Evolutionary conservation across 2,329 filamentous ascomycete genomes (phyloP), one percentile per base, ranked within the genome.

Genomic region (Sclerotinia minor): DNA sequence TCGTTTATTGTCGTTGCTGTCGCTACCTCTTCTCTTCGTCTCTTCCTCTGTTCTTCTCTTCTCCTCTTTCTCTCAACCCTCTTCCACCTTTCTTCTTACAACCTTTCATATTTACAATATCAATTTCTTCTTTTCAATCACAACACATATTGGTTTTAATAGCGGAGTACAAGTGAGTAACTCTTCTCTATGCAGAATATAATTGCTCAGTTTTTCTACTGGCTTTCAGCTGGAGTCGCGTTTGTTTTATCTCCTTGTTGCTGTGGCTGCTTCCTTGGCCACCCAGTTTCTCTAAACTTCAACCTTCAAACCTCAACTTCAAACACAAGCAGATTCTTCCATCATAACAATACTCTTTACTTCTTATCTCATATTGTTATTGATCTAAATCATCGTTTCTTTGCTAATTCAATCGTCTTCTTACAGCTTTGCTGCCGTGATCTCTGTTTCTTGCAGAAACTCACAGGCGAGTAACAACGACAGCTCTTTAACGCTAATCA

Each of bases 231-330:
- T 38, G 59, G 38, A 26, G 13, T 41, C 29, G 59, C 45, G 32
- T 38, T 63, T 50, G 59, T 50, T 50, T 50, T 44, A 21, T 24
- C 59, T 50, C n/a, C 8, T 60, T 17, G 32, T 24, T 44, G 35
- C 24, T 26, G 55, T 11, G 55, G 38, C 26, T 61, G 58, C 59
- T 61, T 61, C 45, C 45, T 49, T 50, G 24, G 29, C 45, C 24
- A 26, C 45, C 45, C 29, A 26, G 13, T 24, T 50, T 50, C 59
- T 55, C 38, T 21, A 38, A 55, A 32, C 32, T 55, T 24, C 32
- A 38, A 55, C 21, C 32, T 55, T 24, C 32, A 38, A 55, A 17
- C 19, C 38, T 24, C 11, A 57, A 57, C 52, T 54, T 35, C 52
- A 54, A 54, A 54, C 5, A 54, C 29, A 41, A 13, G 13, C 53